phyloP scores from a whole-genome alignment of 495 filamentous ascomycete genomes.

The Oidiodendron maius region DNA sequence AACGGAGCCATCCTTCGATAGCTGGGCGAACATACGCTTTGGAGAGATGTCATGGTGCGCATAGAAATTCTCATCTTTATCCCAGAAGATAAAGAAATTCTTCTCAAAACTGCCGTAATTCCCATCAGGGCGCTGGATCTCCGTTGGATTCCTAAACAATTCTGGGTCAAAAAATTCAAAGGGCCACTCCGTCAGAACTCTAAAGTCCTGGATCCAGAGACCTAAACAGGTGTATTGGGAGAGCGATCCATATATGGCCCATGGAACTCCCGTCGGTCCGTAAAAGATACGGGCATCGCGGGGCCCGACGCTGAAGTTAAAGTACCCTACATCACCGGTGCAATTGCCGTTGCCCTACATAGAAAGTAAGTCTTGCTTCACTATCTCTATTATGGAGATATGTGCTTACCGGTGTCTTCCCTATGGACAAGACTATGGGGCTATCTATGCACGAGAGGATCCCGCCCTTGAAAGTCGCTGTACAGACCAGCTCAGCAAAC shows the following conservation, averaged over 20 bases:
- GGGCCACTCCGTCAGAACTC: slow-evolving; percentile 37
- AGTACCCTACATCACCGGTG: slow-evolving; percentile 28
- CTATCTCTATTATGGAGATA: too few species aligned
- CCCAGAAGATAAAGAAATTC: slow-evolving; percentile 55
- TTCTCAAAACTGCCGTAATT: slow-evolving; percentile 39
- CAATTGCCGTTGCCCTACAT: slow-evolving; percentile 34
- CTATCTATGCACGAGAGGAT: slow-evolving; percentile 32
- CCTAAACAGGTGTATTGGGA: slow-evolving; percentile 44
- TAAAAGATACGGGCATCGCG: slow-evolving; percentile 50
- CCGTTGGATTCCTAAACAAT: slow-evolving; percentile 33
- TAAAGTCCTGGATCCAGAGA: slow-evolving; percentile 45
- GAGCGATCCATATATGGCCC: slow-evolving; percentile 43
- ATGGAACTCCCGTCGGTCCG: slow-evolving; percentile 38
- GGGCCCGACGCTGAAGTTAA: slow-evolving; percentile 35
- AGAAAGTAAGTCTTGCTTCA: too few species aligned
- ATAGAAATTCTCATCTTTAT: slow-evolving; percentile 33
- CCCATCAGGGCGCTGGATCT: slow-evolving; percentile 38
- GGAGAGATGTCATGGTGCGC: slow-evolving; percentile 44
- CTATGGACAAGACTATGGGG: slow-evolving; percentile 33
- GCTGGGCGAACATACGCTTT: slow-evolving; percentile 35
- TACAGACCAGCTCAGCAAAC: slow-evolving; percentile 39
- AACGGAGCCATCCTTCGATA: slow-evolving; percentile 33
- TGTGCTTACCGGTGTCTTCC: slow-evolving; percentile 34
- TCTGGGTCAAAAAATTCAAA: slow-evolving; percentile 11
- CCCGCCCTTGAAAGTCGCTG: slow-evolving; percentile 33